Base-by-base conservation (phyloP, 1,284 basidiomycete species). In the Sparassis latifolia region DNA sequence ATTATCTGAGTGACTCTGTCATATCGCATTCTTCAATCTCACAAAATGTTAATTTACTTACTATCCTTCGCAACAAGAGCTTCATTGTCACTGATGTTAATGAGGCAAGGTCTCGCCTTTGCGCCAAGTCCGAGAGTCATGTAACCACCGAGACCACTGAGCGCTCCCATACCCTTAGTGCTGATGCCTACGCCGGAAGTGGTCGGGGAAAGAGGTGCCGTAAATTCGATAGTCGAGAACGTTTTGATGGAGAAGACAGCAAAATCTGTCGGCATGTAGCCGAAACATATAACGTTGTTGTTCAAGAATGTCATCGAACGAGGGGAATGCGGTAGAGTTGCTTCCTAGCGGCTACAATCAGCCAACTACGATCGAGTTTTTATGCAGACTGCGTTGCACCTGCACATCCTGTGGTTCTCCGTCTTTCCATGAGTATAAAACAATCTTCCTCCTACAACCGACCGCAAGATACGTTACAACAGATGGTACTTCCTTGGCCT, bases 361-460 rank as follows among this genome's bases (percentile, higher is more conserved):
- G 31, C 29, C 1, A 33, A 20, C 20, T 20, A 20, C 20, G 20
- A 20, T 20, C 20, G 20, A 20, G 20, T 20, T 20, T 20, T 20
- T 20, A 20, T 20, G 20, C 20, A 20, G 27, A 30, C 49, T 42
- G 41, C 48, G 52, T 53, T 50, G 52, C 56, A 90, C 90, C 71
- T 84, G 84, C 40, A 78, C 71, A 43, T 85, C 86, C 64, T 89
- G 86, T 42, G 86, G 77, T 58, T 90, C 85, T 28, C 90, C 89
- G 58, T 93, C 89, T 56, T 79, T 85, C 92, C 93, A 97, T 3
- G 80, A 77, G 63, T 93, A 94, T 9, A 97, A 69, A 2, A 96
- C 81, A 1, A 93, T 79, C 65, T 87, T 92, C 55, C 94, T 79
- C 57, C 86, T 75, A 62, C 93, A 95, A 10, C 92, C 95, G 5